Evolutionary conservation across 805 yeast genomes (phyloP).

Genomic region (Sugiyamaella americana): DNA sequence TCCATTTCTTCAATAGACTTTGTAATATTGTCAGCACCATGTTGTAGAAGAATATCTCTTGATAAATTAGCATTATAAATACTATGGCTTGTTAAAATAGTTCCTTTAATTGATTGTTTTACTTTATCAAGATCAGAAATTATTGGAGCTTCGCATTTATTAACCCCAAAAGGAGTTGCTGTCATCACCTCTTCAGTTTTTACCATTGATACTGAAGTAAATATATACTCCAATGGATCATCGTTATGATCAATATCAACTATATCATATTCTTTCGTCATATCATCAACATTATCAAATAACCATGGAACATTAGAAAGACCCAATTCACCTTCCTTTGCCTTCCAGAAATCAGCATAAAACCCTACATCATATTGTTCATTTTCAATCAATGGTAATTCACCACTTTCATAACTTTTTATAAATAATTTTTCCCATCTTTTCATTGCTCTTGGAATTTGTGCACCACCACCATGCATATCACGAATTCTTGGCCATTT

Average conservation of each 20-base stretch:
- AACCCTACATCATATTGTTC: constrained; percentile 44
- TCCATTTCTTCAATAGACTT: constrained; percentile 48
- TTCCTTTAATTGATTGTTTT: constrained; percentile 35
- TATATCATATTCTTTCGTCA: constrained; percentile 42
- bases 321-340: constrained; percentile 36
- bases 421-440: constrained; percentile 65
- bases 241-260: constrained; percentile 16
- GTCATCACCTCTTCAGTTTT: constrained; percentile 54
- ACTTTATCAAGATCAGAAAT: constrained; percentile 11
- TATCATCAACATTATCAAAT: constrained; percentile 34
- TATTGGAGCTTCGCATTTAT: constrained; percentile 7
- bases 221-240: constrained; percentile 23
- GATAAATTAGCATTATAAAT: constrained; percentile 44
- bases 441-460: constrained; percentile 46
- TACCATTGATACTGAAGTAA: constrained; percentile 58
- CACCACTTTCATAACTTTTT: constrained; percentile 51
- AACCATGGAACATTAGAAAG: constrained; percentile 22
- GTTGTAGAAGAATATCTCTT: constrained; percentile 39
- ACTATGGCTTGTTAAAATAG: constrained; percentile 49
- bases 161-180: constrained; percentile 39
- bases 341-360: constrained; percentile 61
- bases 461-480: constrained; percentile 53
- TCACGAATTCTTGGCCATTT: constrained; percentile 69
- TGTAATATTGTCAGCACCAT: constrained; percentile 43
- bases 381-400: constrained; percentile 35